These are phyloP conservation scores for Eucalyptus lansdowneana DNA, from an alignment of 345 rosid species.

Conservation along the genomic window DNA sequence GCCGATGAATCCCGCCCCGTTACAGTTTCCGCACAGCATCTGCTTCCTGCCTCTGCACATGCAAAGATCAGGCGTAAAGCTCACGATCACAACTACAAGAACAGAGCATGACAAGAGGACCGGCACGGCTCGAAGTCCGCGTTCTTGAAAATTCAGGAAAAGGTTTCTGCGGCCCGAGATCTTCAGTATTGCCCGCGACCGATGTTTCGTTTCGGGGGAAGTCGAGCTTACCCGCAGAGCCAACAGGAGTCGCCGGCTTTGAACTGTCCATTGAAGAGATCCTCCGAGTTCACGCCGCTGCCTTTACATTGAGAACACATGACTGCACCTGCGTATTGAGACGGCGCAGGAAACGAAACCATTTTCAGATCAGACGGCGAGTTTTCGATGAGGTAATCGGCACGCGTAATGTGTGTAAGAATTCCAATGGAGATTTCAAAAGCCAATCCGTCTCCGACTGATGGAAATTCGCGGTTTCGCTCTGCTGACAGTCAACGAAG, in stretches of 20 bases:
- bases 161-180: neutral
- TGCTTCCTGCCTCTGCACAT: slow-evolving; percentile 38
- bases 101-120: neutral
- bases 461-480: neutral
- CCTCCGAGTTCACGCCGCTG: slow-evolving; percentile 37
- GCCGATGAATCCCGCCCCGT: slow-evolving; percentile 58
- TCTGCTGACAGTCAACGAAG: neutral
- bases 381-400: neutral
- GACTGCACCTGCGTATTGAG: slow-evolving; percentile 22
- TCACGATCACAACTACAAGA: neutral
- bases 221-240: slow-evolving; percentile 42
- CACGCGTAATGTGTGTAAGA: neutral
- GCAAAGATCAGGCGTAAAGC: neutral
- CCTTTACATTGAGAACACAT: slow-evolving; percentile 56
- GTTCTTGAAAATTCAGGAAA: neutral
- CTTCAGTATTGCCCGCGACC: neutral
- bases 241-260: slow-evolving; percentile 46
- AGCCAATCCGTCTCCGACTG: neutral
- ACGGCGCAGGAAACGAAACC: neutral
- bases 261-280: slow-evolving; percentile 37
- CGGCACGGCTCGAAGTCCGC: neutral
- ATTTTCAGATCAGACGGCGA: neutral
- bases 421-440: neutral
- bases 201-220: too few species aligned
- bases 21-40: slow-evolving; percentile 47